A percentile compares a stretch with the other conserved stretches of the same genome.
Conservation (phyloP, 2,329 filamentous ascomycete species). For the Albophoma yamanashiensis region DNA sequence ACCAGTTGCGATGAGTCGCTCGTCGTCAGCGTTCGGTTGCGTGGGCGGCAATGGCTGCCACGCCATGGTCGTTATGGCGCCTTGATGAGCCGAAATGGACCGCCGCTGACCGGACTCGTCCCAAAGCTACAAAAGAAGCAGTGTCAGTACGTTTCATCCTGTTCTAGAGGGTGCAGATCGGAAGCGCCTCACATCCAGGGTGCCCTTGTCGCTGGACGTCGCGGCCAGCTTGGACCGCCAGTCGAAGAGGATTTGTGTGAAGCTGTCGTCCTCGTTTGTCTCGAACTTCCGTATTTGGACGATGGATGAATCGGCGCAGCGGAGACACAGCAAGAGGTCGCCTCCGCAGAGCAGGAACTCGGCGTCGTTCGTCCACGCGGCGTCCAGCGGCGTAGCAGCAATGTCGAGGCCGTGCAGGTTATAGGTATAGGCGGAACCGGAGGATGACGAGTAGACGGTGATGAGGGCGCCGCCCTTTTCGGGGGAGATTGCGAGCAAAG, state of each 20-base stretch:
- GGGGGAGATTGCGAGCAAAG: slow-evolving; percentile 47
- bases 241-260: slow-evolving; percentile 48
- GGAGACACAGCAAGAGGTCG: slow-evolving; percentile 38
- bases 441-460: slow-evolving; percentile 39
- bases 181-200: slow-evolving; percentile 43
- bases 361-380: slow-evolving; percentile 46
- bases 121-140: slow-evolving; percentile 34
- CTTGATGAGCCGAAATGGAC: slow-evolving; percentile 48
- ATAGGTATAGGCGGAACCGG: slow-evolving; percentile 34
- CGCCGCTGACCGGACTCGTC: slow-evolving; percentile 40
- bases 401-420: slow-evolving; percentile 39
- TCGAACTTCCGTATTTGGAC: slow-evolving; percentile 36
- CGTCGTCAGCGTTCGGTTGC: slow-evolving; percentile 30
- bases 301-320: slow-evolving; percentile 35
- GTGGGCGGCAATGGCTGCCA: slow-evolving; percentile 44
- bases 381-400: slow-evolving; percentile 41
- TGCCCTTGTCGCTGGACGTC: slow-evolving; percentile 49
- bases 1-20: slow-evolving; percentile 49
- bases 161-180: too few relatives aligned
- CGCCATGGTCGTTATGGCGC: slow-evolving; percentile 44
- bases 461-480: slow-evolving; percentile 42
- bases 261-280: slow-evolving; percentile 40
- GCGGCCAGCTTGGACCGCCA: slow-evolving; percentile 40
- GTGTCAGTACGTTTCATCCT: background rate
- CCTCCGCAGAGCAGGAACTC: slow-evolving; percentile 51